Base-by-base conservation (phyloP, 306 rosid species). In the Castanea sativa region DNA sequence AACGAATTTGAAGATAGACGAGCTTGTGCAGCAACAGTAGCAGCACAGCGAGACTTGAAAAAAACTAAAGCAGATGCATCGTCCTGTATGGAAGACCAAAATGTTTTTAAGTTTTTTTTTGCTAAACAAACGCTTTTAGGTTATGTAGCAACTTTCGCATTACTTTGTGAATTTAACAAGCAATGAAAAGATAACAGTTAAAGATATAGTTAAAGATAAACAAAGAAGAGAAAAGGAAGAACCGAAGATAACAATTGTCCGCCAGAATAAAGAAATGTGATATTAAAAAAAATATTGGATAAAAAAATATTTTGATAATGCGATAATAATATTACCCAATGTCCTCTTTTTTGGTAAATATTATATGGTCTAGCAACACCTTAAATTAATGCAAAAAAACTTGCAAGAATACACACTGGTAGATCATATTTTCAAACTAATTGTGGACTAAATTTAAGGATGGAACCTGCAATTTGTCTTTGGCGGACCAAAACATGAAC, bases 1-100 rank as follows among this genome's bases (percentile, higher is more conserved):
- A 73, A 69, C 99, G 97, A 98, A 92, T 95, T 91, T 83, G 97
- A 71, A 38, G 99, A 84, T 78, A 91, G 98, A 88, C 93, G 97
- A 90, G 79, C 83, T 81, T 72, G 82, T 25, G 97, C 83, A 81
- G 91, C 88, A 75, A 86, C 76, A 77, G 79, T 76, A 52, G 99
- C 96, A 80, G 90, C 96, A 81, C 88, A 90, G 41, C 99, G 91
- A 82, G 85, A 91, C 88, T 89, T 93, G 90, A 95, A 95, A 87
- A 93, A 95, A 75, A 95, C 98, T 52, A 95, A 93, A 67, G 99
- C 98, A 69, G 98, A 87, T 38, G 96, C 91, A 30, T 91, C 88
- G 74, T 89, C 98, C 99, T 93, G 88, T 78, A 80, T 81, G 75
- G 55, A 71, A 78, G 63, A 65, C 74, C 32, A 56, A 69, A 64